Base-by-base conservation (phyloP, 2,329 filamentous ascomycete species). In the Cytospora leucostoma region DNA sequence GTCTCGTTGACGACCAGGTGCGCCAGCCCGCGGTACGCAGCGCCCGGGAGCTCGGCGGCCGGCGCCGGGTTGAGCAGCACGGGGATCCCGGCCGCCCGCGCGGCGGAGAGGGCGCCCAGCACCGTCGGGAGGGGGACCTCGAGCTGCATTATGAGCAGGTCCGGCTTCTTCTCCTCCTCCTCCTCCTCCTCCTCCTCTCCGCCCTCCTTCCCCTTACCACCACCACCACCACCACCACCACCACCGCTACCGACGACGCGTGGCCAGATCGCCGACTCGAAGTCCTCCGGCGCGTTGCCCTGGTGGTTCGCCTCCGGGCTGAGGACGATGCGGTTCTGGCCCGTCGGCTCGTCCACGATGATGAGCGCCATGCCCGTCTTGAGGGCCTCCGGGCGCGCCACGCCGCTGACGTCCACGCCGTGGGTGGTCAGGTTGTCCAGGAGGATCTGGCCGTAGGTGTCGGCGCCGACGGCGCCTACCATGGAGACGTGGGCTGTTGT, bases 1-100 rank as follows among this genome's bases (percentile, higher is more conserved):
- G 89, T 95, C 79, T 97, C 93, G 72, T 98, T 97, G 70, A 97
- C 85, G 57, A 97, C 85, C 51, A 97, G 80, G 70, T 96, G 92
- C 50, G 87, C 86, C 37, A 97, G 82, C 1, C 84, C 85, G 7
- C 74, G 70, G 72, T 90, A 95, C 10, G 86, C 87, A 34, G 85
- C 81, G 0, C 80, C 79, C 1, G 91, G 92, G 4, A 97, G 76
- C 10, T 78, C 75, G 52, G 88, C 82, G 4, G 93, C 92, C 5
- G 90, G 90, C 3, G 93, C 93, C 17, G 93, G 93, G 74, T 97
- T 98, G 67, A 97, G 83, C 56, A 97, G 83, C 2, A 94, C 88
- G 40, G 84, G 80, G 1, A 90, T 79, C 1, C 75, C 74, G 34
- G 76, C 75, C 35, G 70, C 70, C 33, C 80, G 77, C 10, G 84